A percentile compares a stretch with the other conserved stretches of the same genome.
These are phyloP conservation scores for Arctostaphylos glauca DNA, from an alignment of 148 eudicot species.

Conservation along the genomic window DNA sequence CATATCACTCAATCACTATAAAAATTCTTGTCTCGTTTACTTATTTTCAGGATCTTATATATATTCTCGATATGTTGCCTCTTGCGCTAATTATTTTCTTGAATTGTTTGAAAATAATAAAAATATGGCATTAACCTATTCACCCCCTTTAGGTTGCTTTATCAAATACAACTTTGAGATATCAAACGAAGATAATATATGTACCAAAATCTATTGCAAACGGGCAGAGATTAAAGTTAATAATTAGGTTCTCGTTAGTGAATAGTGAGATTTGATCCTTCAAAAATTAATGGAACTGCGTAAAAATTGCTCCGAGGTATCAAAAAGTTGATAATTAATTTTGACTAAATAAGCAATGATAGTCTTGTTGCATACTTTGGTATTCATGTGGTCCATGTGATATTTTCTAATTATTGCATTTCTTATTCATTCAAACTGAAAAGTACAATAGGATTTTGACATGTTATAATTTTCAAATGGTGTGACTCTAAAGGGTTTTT, in stretches of 20 bases:
- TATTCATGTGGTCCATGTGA: not conserved
- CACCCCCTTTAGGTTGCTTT: too few relatives aligned
- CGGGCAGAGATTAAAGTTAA: not conserved
- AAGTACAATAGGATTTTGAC: not conserved
- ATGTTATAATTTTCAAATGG: not conserved
- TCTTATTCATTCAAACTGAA: not conserved
- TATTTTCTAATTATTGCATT: not conserved
- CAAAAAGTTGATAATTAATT: not conserved
- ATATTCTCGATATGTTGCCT: too few relatives aligned
- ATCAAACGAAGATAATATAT: not conserved
- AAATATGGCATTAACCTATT: too few relatives aligned
- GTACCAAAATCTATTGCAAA: not conserved
- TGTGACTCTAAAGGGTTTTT: not conserved
- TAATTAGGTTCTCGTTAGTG: too few relatives aligned
- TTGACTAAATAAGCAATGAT: not conserved
- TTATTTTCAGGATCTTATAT: too few relatives aligned
- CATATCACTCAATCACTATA: too few relatives aligned
- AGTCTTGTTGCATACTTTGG: not conserved
- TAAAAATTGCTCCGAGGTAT: too few relatives aligned
- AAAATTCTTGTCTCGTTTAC: too few relatives aligned
- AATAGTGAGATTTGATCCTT: too few relatives aligned
- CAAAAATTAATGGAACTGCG: too few relatives aligned
- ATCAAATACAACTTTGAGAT: not conserved
- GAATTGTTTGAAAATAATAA: too few relatives aligned
- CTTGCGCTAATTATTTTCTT: too few relatives aligned